Conservation (phyloP, 257 asterid genomes). For the Nemophila menziesii region DNA sequence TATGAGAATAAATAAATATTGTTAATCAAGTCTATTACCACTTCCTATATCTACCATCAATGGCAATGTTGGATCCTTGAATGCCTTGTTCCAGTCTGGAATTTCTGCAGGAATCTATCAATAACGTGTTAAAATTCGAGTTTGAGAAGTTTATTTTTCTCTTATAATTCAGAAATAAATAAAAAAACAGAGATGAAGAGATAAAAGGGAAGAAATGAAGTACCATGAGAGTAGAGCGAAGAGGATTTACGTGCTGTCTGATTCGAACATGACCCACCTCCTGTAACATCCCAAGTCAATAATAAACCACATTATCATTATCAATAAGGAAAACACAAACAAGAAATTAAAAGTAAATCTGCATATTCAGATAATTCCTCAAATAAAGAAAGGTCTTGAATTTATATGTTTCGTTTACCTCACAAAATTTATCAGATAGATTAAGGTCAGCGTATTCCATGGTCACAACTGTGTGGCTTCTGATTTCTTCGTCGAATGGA, state of each 20-base stretch:
- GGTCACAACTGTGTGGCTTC: constrained; percentile 57
- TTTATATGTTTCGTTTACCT: constrained; percentile 31
- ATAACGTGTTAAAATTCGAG: constrained; percentile 2
- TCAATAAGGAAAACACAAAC: background rate
- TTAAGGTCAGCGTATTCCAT: constrained; percentile 77
- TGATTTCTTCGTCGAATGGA: constrained; percentile 6
- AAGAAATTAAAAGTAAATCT: background rate
- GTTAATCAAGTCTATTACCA: constrained; percentile 37
- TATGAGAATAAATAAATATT: background rate
- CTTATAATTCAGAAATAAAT: background rate
- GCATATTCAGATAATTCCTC: background rate
- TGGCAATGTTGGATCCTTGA: constrained; percentile 58
- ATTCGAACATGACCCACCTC: constrained; percentile 86
- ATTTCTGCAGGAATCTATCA: constrained; percentile 63
- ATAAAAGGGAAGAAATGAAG: constrained; percentile 4
- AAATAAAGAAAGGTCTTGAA: background rate
- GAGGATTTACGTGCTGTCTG: constrained; percentile 94
- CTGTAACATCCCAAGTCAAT: constrained; percentile 24
- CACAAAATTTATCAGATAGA: constrained; percentile 50
- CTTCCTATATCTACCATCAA: constrained; percentile 89
- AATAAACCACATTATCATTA: background rate
- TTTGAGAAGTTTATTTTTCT: background rate
- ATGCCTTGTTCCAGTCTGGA: constrained; percentile 75
- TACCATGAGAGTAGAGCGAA: constrained; percentile 63
- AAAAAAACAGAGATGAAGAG: background rate